Evolutionary conservation across 345 rosid genomes (phyloP), one percentile per base, ranked within the genome.

Genomic region (Draba incana): DNA sequence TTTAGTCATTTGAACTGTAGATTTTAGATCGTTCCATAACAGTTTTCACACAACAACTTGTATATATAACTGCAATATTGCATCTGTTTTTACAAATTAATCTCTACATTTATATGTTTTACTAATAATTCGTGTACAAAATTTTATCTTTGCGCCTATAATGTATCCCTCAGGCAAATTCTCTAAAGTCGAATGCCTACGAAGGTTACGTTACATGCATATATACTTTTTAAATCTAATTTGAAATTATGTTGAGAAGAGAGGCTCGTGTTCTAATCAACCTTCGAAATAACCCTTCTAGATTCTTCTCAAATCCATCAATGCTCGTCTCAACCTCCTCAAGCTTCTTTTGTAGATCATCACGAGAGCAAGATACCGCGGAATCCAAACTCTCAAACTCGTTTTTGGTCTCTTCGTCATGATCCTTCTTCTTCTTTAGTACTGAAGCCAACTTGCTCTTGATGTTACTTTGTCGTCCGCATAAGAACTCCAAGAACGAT

Each of bases 191-290:
- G 53, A 62, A 15, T 55, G 63, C 25, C 39, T 27, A 28, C 8
- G 23, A 64, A 12, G 41, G 30, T 52, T 43, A 61, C 43, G 15
- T 44, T 23, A 64, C 49, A 62, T 62, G 27, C 33, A 45, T 15
- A 15, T 5, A 50, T 38, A 20, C 20, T 20, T 20, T 20, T 28
- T 10, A 38, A 23, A 35, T 16, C 14, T 33, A 88, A 41, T 75
- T 84, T 54, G 91, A 89, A 62, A 84, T 62, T n/a, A 88, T 84
- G 76, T 86, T 92, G 77, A 88, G 76, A 60, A 89, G 72, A 11
- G 92, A 75, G 20, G 89, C 70, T 70, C 96, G 81, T 63, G 89
- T 64, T 75, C 83, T 84, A 5, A 86, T 77, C 81, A 92, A 68
- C 44, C 64, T 38, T 82, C 91, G 85, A 57, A 84, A 84, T 56